A percentile compares a stretch with the other conserved stretches of the same genome.
Evolutionary conservation across 225 moss, liverwort and hornwort species (phyloP).

Genomic region (Pseudisothecium myosuroides): DNA sequence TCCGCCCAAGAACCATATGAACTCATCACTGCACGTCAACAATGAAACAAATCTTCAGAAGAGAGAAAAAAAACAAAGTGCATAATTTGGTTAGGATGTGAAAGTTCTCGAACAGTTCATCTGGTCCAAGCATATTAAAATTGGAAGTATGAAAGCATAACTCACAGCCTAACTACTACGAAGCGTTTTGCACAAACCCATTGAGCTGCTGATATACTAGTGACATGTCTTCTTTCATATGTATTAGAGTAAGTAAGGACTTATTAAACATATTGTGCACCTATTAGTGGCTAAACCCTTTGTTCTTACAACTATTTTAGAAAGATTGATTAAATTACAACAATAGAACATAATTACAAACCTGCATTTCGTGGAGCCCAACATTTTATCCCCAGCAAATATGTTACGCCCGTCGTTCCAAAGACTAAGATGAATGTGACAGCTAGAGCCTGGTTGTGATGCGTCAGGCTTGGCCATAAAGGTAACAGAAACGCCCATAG

Average conservation of each 20-base stretch:
- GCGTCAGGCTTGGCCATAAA: slow-evolving; percentile 97
- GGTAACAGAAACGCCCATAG: slow-evolving; percentile 70
- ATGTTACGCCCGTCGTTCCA: slow-evolving; percentile 72
- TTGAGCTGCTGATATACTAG: neutral
- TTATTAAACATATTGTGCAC: neutral
- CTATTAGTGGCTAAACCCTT: neutral
- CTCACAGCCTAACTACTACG: neutral
- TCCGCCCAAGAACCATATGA: slow-evolving; percentile 94
- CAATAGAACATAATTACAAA: neutral
- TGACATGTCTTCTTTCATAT: neutral
- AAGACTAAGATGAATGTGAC: slow-evolving; percentile 88
- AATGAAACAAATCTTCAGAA: neutral
- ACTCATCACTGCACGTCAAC: slow-evolving; percentile 58
- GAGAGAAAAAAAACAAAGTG: neutral
- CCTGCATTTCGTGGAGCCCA: slow-evolving; percentile 81
- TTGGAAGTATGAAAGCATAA: too few relatives aligned
- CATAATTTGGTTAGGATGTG: too few relatives aligned
- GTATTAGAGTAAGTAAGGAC: neutral
- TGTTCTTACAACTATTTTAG: neutral
- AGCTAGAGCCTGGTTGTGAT: slow-evolving; percentile 89
- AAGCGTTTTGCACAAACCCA: neutral
- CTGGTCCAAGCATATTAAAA: neutral
- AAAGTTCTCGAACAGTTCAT: neutral
- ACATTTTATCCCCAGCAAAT: slow-evolving; percentile 53
- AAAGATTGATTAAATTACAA: neutral